These are phyloP conservation scores for Boechera stricta DNA, from an alignment of 345 rosid genomes.

Conservation along the genomic window DNA sequence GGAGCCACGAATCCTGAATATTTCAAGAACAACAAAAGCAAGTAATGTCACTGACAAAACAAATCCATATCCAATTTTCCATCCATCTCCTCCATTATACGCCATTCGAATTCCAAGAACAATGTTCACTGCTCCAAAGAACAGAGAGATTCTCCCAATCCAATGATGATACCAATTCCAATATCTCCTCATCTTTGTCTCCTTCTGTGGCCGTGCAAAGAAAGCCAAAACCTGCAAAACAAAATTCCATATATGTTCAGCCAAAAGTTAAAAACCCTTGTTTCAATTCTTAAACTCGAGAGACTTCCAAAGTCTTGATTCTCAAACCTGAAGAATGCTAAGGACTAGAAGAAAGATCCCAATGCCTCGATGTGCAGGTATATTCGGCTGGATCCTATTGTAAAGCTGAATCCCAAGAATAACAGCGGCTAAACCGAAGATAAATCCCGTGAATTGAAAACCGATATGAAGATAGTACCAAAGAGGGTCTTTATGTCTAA, in stretches of 20 bases:
- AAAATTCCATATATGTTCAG: conserved; percentile 21
- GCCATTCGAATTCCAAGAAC: conserved; percentile 72
- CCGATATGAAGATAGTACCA: conserved; percentile 83
- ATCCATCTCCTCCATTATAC: conserved; percentile 60
- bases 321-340: conserved; percentile 78
- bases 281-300: not conserved
- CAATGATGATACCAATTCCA: conserved; percentile 95
- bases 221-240: conserved; percentile 68
- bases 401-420: conserved; percentile 75
- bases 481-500: conserved; percentile 81
- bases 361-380: conserved; percentile 80
- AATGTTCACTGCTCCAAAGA: conserved; percentile 78
- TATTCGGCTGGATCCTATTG: conserved; percentile 51
- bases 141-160: conserved; percentile 78
- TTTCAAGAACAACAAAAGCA: conserved; percentile 63
- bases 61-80: conserved; percentile 84
- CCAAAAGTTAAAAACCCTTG: conserved; percentile 3
- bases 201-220: conserved; percentile 76
- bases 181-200: conserved; percentile 66
- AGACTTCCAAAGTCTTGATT: conserved; percentile 5
- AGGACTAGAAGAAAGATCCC: conserved; percentile 74
- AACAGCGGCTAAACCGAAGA: conserved; percentile 64
- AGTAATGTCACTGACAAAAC: conserved; percentile 58
- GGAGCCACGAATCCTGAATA: conserved; percentile 51
- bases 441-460: conserved; percentile 72